Evolutionary conservation across 352 stramenopile genomes (phyloP), one percentile per base, ranked within the genome.

Genomic region (Halophytophthora polymorphica): DNA sequence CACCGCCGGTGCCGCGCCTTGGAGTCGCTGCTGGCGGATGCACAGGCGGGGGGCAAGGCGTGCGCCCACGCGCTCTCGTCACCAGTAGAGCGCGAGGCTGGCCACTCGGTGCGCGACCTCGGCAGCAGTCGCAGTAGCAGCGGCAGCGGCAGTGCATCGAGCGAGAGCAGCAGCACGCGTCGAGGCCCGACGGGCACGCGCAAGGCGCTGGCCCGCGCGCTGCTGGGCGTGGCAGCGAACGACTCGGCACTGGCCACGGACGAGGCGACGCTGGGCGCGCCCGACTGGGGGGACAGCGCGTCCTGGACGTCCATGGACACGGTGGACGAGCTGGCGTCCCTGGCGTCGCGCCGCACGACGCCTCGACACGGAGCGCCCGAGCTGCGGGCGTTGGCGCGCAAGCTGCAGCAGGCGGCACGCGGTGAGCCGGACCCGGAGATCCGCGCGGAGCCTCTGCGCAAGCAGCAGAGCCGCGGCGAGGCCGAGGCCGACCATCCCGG

Each of bases 11-110:
- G 77, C 52, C 68, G 61, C 11, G 73, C 73, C 36, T 35, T 86
- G 15, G 71, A 83, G 35, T 79, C 64, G 22, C 45, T 88, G 8
- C 58, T 88, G 1, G 63, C 75, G 38, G n/a, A n/a, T n/a, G n/a
- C n/a, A n/a, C n/a, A 86, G 23, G 84, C 86, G 34, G 73, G 83
- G 50, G 64, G 77, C 29, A 71, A 44, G 19, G 56, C 61, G 15
- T 37, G 22, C 2, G 60, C 43, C 2, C 50, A n/a, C n/a, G n/a
- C n/a, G n/a, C 11, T 59, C 18, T 56, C 58, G 33, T 56, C 53
- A 3, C 67, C 53, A 46, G 47, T 45, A 21, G 45, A 52, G 3
- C 66, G 64, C 28, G 49, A 61, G 23, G 74, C 66, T 2, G 72
- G 66, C 36, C 56, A 54, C 45, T 67, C 53, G 5, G 61, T 61